A percentile compares a stretch with the other conserved stretches of the same genome.
phyloP scores from a whole-genome alignment of 2,329 filamentous ascomycete genomes.

The Domatiomyces catenatus region DNA sequence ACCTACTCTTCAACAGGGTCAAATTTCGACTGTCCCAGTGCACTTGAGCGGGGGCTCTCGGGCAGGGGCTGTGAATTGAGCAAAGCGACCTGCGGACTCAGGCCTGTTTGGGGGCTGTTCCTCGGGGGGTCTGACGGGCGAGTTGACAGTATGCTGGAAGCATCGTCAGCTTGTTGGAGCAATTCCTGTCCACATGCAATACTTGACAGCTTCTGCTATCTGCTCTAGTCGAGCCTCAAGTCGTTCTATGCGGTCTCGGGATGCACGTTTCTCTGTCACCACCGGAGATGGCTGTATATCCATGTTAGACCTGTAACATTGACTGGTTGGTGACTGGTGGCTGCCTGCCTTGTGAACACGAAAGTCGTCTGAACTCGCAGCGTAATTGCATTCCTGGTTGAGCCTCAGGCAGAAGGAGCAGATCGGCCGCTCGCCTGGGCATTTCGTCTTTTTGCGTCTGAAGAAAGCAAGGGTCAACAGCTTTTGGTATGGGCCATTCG shows the following conservation, averaged over 20 bases:
- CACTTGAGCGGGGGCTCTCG: neutral
- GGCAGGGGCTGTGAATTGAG: neutral
- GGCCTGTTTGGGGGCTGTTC: constrained; percentile 4
- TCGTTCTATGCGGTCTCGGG: constrained; percentile 23
- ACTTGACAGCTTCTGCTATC: constrained; percentile 25
- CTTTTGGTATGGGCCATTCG: neutral
- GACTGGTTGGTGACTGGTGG: neutral
- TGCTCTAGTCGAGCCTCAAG: constrained; percentile 23
- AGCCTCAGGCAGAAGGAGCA: constrained; percentile 37
- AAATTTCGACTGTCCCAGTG: constrained; percentile 4
- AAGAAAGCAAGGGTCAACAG: constrained; percentile 6
- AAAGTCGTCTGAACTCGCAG: constrained; percentile 10
- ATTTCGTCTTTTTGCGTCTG: constrained; percentile 38
- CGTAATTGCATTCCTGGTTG: constrained; percentile 33
- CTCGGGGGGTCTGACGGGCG: constrained; percentile 9
- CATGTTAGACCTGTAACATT: neutral
- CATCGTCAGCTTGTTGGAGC: neutral
- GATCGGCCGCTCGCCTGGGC: constrained; percentile 35
- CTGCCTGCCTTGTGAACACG: constrained; percentile 18
- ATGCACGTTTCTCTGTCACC: neutral
- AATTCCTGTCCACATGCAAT: constrained; percentile 2
- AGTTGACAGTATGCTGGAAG: constrained; percentile 1
- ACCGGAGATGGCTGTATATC: neutral
- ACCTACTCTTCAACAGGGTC: neutral
- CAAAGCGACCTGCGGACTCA: constrained; percentile 1